Base-by-base conservation (phyloP, 805 yeast species). In the Suhomyces kilbournensis region DNA sequence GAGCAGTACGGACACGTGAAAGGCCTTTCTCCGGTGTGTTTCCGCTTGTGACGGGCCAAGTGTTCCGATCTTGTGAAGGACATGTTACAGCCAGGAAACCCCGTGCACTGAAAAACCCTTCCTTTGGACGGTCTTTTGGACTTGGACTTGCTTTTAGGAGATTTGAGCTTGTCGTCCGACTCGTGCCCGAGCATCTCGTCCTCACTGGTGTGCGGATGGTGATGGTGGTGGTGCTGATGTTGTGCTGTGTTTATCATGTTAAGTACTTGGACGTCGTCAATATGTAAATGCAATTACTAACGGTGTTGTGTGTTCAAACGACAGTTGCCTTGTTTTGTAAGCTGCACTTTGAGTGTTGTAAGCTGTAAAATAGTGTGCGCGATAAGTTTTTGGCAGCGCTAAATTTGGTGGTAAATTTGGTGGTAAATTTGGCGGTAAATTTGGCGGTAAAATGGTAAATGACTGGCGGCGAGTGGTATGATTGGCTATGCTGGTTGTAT, bases 11-110 rank as follows among this genome's bases (percentile, higher is more conserved):
- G 86, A 68, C 97, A 91, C 50, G 88, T 83, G 67, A 90, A 91
- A 2, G 97, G 97, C 52, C 96, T 76, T 67, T 91, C 97, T 43
- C 97, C 97, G 0, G 97, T 92, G 67, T 91, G 97, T 62, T 91
- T 92, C 53, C 97, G 75, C 50, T 92, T 86, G 71, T 91, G 97
- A 53, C 97, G 77, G 1, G 97, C 96, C 59, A 91, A 77, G 69
- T 92, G 97, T 66, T 92, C 97, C 7, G 94, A 86, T 47, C 97
- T 77, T 2, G 96, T 88, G 69, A 91, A 91, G 6, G 92, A 80
- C 96, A 92, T 91, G 52, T 74, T 76, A 69, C 97, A 91, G 58
- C 86, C 91, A 19, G 90, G 90, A 65, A 80, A 92, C 2, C 96
- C 97, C 1, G 86, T 74, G 69, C 97, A 91, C 64, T 84, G 91